Conservation (phyloP, 257 asterid genomes). For the Thymus mandschuricus region DNA sequence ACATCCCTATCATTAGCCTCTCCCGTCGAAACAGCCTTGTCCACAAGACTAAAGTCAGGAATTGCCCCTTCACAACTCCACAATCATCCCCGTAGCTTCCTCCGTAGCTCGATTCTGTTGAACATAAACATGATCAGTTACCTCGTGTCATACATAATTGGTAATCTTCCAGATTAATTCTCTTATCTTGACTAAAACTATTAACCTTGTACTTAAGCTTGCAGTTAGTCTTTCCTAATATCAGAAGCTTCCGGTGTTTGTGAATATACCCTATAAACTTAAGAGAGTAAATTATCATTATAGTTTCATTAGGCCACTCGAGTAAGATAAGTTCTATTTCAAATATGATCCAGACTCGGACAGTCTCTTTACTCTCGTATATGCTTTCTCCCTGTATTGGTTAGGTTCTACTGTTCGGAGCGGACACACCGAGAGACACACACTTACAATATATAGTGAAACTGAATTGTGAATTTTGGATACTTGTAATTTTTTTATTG, state of each 20-base stretch:
- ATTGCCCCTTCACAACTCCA: too few species aligned
- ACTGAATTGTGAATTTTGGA: constrained; percentile 9
- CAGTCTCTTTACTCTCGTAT: background rate
- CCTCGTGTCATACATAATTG: constrained; percentile 13
- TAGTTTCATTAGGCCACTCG: background rate
- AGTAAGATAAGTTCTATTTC: background rate
- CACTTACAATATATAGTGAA: background rate
- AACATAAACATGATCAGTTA: too few species aligned
- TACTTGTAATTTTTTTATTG: background rate
- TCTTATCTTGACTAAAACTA: background rate
- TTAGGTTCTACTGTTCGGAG: background rate
- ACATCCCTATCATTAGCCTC: too few species aligned
- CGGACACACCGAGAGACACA: background rate
- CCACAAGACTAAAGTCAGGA: too few species aligned
- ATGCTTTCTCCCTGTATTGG: background rate
- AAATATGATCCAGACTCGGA: background rate
- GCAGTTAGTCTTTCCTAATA: background rate
- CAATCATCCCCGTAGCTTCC: too few species aligned
- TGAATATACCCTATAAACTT: too few species aligned
- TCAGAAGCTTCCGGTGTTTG: background rate
- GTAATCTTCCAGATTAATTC: background rate
- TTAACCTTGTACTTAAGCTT: constrained; percentile 1
- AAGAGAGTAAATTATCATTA: background rate
- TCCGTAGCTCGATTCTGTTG: too few species aligned
- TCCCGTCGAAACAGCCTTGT: too few species aligned